Conservation (phyloP, 345 rosid genomes). For the Dipteronia dyeriana region DNA sequence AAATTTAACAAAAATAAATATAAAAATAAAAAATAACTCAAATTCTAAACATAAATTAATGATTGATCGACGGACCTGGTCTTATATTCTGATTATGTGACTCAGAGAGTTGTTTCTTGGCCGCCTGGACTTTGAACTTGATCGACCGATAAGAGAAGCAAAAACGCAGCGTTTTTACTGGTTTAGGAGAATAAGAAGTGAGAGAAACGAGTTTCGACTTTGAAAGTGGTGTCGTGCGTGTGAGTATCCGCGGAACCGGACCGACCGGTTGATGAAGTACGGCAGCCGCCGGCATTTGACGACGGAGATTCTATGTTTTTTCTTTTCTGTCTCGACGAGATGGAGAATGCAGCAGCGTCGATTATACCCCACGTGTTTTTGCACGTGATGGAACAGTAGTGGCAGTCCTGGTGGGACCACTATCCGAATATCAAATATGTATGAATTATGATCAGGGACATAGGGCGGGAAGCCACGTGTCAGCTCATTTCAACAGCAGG, state of each 20-base stretch:
- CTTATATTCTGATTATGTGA: constrained; percentile 15
- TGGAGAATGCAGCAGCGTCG: not conserved
- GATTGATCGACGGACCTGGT: constrained; percentile 28
- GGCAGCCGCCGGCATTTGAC: constrained; percentile 41
- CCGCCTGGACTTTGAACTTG: constrained; percentile 28
- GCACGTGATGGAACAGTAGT: not conserved
- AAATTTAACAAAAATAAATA: not conserved
- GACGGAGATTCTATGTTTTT: not conserved
- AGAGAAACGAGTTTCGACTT: constrained; percentile 6
- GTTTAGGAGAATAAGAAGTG: constrained; percentile 4
- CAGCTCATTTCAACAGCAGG: not conserved
- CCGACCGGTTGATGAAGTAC: constrained; percentile 32
- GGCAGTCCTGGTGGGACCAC: not conserved
- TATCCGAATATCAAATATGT: not conserved
- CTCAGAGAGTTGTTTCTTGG: constrained; percentile 31
- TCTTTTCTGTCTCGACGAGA: not conserved
- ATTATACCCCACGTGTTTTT: not conserved
- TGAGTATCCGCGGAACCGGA: constrained; percentile 26
- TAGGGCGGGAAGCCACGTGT: constrained; percentile 10
- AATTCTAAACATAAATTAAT: not conserved
- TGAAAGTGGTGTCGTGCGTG: not conserved
- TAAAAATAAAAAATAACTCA: not conserved
- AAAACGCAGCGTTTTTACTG: constrained; percentile 10
- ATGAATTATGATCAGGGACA: not conserved
- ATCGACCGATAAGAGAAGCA: constrained; percentile 23